phyloP scores from a whole-genome alignment of 371 early-diverging fungal species.

The Smittium mucronatum region DNA sequence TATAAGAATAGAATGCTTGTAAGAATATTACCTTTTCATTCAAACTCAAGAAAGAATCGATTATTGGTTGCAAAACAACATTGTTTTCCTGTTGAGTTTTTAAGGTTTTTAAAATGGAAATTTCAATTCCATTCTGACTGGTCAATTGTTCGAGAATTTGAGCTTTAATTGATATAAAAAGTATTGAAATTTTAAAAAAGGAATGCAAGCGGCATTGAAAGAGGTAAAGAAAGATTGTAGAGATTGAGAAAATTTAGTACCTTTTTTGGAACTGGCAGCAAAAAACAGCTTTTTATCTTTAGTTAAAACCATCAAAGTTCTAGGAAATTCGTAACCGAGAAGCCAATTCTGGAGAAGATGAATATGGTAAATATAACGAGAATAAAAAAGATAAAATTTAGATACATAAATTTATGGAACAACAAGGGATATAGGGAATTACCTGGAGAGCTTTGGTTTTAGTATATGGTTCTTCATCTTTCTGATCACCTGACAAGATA shows the following conservation, averaged over 20 bases:
- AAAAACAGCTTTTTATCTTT: slow-evolving; percentile 54
- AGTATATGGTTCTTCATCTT: slow-evolving; percentile 27
- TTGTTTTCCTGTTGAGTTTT: slow-evolving; percentile 36
- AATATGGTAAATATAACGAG: background rate
- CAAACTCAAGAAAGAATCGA: slow-evolving; percentile 36
- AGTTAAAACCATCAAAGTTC: slow-evolving; percentile 69
- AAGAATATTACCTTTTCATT: slow-evolving; percentile 15
- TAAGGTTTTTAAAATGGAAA: slow-evolving; percentile 1
- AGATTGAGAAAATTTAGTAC: no score
- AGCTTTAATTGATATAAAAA: background rate
- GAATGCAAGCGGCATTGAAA: no score
- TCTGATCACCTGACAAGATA: slow-evolving; percentile 5
- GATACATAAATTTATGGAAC: background rate
- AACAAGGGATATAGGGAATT: background rate
- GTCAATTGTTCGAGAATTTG: background rate
- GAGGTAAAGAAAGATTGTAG: no score
- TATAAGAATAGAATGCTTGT: background rate
- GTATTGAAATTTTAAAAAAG: slow-evolving; percentile 10
- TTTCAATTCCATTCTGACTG: background rate
- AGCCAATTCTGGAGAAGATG: slow-evolving; percentile 64
- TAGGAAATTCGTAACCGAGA: slow-evolving; percentile 85
- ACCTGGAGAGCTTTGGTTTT: slow-evolving; percentile 41
- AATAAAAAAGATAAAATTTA: background rate
- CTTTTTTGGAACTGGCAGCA: slow-evolving; percentile 70
- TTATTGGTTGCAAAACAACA: slow-evolving; percentile 39